phyloP scores from a whole-genome alignment of 2,329 filamentous ascomycete species.

The Penicillium glabrum region DNA sequence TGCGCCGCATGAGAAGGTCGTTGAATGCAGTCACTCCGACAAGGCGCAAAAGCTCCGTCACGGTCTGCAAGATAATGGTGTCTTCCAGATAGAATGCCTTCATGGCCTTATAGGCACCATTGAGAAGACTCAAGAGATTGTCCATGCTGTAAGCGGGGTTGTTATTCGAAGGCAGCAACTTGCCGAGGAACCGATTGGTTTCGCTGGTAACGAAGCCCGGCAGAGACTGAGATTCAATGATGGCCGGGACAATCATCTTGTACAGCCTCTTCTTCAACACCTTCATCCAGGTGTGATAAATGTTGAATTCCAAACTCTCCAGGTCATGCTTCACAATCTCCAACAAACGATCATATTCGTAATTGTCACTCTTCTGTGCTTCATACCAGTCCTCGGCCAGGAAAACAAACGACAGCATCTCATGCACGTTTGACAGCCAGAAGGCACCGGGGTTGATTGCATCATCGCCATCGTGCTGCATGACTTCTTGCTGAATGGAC shows the following conservation, averaged over 20 bases:
- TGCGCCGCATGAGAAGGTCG: conserved; percentile 93
- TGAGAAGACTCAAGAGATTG: conserved; percentile 89
- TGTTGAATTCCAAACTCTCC: conserved; percentile 98
- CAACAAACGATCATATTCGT: conserved; percentile 93
- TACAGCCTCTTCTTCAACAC: conserved; percentile 98
- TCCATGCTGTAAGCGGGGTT: conserved; percentile 99
- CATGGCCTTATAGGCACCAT: conserved; percentile 98
- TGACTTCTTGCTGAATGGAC: conserved; percentile 98
- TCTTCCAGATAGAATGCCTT: conserved; percentile 98
- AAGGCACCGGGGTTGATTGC: conserved; percentile 96
- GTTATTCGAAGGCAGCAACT: conserved; percentile 87
- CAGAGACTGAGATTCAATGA: conserved; percentile 97
- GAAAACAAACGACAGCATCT: conserved; percentile 99
- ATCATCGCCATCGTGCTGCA: conserved; percentile 97
- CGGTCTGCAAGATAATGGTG: conserved; percentile 90
- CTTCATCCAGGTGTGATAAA: conserved; percentile 99
- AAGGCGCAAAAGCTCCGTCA: conserved; percentile 87
- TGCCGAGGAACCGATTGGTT: conserved; percentile 96
- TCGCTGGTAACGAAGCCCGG: conserved; percentile 99
- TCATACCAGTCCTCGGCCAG: conserved; percentile 99
- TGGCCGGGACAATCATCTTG: conserved; percentile 99
- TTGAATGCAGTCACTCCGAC: conserved; percentile 99
- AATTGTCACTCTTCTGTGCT: conserved; percentile 98
- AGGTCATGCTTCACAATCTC: conserved; percentile 99
- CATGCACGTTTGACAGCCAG: conserved; percentile 98